Conservation (phyloP, 164 flowering plant genomes). For the Umbellularia californica region DNA sequence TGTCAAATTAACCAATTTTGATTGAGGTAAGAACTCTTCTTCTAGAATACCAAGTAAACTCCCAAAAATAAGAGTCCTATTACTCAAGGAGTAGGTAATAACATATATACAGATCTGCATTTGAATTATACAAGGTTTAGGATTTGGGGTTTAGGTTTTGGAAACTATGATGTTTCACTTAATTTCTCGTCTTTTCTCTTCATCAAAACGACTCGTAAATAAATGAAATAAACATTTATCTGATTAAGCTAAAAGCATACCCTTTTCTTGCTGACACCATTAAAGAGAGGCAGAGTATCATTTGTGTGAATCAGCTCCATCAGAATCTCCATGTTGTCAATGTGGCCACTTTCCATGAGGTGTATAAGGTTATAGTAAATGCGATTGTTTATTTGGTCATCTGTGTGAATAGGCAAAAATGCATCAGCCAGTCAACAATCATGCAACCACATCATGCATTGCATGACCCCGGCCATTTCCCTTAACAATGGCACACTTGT, state of each 20-base stretch:
- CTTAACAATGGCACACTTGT: not conserved
- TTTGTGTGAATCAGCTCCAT: slow-evolving; percentile 42
- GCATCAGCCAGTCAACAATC: not conserved
- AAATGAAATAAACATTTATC: not conserved
- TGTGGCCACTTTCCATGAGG: slow-evolving; percentile 44
- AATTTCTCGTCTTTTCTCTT: not conserved
- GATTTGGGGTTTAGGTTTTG: not conserved
- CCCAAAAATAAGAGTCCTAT: too few relatives aligned
- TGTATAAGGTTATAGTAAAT: slow-evolving; percentile 31
- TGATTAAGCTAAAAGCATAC: slow-evolving; percentile 18
- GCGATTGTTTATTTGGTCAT: slow-evolving; percentile 40
- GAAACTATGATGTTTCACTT: not conserved
- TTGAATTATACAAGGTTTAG: too few relatives aligned
- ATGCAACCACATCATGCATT: not conserved
- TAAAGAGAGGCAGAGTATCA: slow-evolving; percentile 57
- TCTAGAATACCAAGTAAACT: too few relatives aligned
- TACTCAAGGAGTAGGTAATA: too few relatives aligned
- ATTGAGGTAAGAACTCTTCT: too few relatives aligned
- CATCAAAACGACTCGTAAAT: not conserved
- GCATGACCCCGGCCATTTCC: not conserved
- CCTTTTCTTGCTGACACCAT: slow-evolving; percentile 49
- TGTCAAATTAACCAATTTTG: too few relatives aligned
- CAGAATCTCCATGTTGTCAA: slow-evolving; percentile 65
- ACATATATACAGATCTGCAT: too few relatives aligned
- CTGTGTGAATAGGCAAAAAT: slow-evolving; percentile 23